Evolutionary conservation across 331 rosid species (phyloP), one percentile per base, ranked within the genome.

Genomic region (Rhamnella rubrinervis): DNA sequence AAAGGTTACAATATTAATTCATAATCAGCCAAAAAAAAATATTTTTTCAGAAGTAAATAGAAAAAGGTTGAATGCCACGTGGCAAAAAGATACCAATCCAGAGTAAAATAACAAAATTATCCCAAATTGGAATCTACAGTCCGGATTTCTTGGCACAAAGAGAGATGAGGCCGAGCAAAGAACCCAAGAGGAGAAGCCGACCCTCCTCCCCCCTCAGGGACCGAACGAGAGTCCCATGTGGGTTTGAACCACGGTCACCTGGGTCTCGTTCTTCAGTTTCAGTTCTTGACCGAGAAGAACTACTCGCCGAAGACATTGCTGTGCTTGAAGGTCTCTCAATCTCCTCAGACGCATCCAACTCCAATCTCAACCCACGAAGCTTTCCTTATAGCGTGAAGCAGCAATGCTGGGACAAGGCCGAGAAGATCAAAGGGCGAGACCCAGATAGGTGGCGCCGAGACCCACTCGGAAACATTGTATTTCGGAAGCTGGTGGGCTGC

Each of bases 401-500:
- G 76, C 83, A 83, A 77, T 95, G 99, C 75, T 95, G 99, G 99
- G 91, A 86, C 16, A 95, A 91, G 80, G 95, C 97, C 2, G 92
- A 89, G n/a, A 89, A 86, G 84, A 76, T 95, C 61, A 89, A 57
- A 71, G 99, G 99, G 41, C 83, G 99, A 44, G 97, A 95, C 87
- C 97, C 97, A 2, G 88, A 81, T 31, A 87, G 99, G 3, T 91
- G 99, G 99, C 91, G 99, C 50, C 84, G 96, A 51, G 99, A 95
- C 67, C 61, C 74, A 0, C 84, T 95, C 13, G 99, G 96, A 26
- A 95, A 91, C 79, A 84, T 8, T 14, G 77, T 91, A 55, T 95
- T 91, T 59, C 86, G 99, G 44, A 95, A 95, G 86, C 95, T 95
- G 38, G 87, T 87, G 28, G 99, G 99, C 52, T 95, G 97, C 76